Conservation (phyloP, 139 green algal genomes). For the Penium margaritaceum region DNA sequence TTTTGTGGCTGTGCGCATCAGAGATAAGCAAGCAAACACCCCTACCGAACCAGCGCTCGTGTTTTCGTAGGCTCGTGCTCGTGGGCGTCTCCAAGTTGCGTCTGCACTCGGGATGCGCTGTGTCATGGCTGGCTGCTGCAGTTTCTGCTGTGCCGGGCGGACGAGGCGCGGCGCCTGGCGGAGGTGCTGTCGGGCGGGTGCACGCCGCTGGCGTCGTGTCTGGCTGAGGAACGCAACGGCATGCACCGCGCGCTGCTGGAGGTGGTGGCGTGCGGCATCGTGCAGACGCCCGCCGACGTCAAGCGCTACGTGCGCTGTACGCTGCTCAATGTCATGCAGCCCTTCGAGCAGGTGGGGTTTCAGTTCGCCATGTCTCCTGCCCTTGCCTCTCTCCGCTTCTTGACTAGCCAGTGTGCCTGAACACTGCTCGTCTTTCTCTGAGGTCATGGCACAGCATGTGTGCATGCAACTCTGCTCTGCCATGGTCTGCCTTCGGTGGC, state of each 20-base stretch:
- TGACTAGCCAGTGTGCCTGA: too few relatives aligned
- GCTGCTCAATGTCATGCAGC: conserved; percentile 11
- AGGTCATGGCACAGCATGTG: too few relatives aligned
- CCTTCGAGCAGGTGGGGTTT: conserved; percentile 16
- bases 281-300: conserved; percentile 33
- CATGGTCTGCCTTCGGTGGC: too few relatives aligned
- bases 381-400: background rate
- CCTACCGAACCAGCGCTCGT: too few relatives aligned
- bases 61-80: too few relatives aligned
- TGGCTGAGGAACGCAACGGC: conserved; percentile 13
- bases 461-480: too few relatives aligned
- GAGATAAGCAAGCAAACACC: too few relatives aligned
- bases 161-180: conserved; percentile 12
- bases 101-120: too few relatives aligned
- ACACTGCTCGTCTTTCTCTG: too few relatives aligned
- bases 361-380: background rate
- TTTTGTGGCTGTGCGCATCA: too few relatives aligned
- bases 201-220: conserved; percentile 22
- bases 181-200: conserved; percentile 3
- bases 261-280: conserved; percentile 21
- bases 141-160: conserved; percentile 30
- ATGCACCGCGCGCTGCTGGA: conserved; percentile 40
- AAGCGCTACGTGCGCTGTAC: conserved; percentile 40
- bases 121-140: too few relatives aligned
- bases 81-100: too few relatives aligned